Conservation (phyloP, 495 filamentous ascomycete species). For the Tetracladium marchalianum region DNA sequence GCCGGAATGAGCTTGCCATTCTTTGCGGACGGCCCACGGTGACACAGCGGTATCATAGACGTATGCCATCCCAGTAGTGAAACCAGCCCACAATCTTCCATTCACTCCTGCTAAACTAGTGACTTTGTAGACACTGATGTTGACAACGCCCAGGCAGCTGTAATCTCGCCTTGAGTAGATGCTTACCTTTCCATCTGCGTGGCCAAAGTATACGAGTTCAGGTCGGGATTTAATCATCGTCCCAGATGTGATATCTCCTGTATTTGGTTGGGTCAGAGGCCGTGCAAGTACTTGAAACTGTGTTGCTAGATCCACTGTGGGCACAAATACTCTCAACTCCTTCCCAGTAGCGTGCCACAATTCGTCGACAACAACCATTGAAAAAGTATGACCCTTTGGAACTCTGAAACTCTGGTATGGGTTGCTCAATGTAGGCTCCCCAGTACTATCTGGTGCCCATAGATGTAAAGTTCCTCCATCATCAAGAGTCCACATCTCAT, state of each 20-base stretch:
- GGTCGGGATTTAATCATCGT: slow-evolving; percentile 63
- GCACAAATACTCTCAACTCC: slow-evolving; percentile 75
- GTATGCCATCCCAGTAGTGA: slow-evolving; percentile 90
- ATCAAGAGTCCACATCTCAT: slow-evolving; percentile 91
- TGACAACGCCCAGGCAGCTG: slow-evolving; percentile 65
- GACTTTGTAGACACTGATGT: slow-evolving; percentile 89
- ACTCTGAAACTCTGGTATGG: slow-evolving; percentile 58
- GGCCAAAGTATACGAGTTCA: slow-evolving; percentile 81
- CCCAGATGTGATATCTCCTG: slow-evolving; percentile 84
- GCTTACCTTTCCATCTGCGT: slow-evolving; percentile 87
- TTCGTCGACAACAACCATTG: slow-evolving; percentile 66
- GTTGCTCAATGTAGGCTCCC: slow-evolving; percentile 60
- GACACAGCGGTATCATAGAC: slow-evolving; percentile 76
- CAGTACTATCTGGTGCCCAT: slow-evolving; percentile 73
- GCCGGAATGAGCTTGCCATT: slow-evolving; percentile 84
- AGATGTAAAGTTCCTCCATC: slow-evolving; percentile 80
- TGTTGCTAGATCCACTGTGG: slow-evolving; percentile 49
- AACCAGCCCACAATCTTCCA: slow-evolving; percentile 83
- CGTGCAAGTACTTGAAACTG: slow-evolving; percentile 63
- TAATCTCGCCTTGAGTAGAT: slow-evolving; percentile 74
- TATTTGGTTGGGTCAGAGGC: slow-evolving; percentile 52
- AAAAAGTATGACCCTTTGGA: slow-evolving; percentile 76
- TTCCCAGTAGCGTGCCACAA: slow-evolving; percentile 88
- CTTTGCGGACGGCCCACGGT: slow-evolving; percentile 86
- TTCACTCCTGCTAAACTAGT: slow-evolving; percentile 79